Percentiles rank a stretch among this genome's conserved stretches.
Conservation (phyloP, 805 yeast genomes). For the Yarrowia deformans region DNA sequence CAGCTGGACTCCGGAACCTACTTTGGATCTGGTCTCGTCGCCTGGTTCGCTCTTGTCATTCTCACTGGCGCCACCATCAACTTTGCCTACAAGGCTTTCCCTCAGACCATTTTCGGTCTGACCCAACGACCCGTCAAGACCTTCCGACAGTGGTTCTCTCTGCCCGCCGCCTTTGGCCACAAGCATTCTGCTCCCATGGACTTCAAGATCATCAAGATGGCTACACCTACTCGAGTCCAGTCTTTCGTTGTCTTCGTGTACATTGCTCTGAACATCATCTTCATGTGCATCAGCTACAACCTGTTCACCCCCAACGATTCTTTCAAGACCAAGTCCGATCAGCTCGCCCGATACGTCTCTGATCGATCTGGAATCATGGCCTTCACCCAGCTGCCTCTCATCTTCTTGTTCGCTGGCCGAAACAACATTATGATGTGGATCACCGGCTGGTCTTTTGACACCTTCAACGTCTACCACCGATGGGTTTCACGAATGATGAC, state of each 20-base stretch:
- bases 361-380: slow-evolving; percentile 45
- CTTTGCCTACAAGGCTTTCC: slow-evolving; percentile 41
- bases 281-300: slow-evolving; percentile 44
- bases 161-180: slow-evolving; percentile 50
- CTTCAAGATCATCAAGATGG: slow-evolving; percentile 41
- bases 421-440: slow-evolving; percentile 69
- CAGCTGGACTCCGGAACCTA: slow-evolving; percentile 36
- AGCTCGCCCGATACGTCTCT: slow-evolving; percentile 43
- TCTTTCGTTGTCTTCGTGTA: slow-evolving; percentile 51
- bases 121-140: slow-evolving; percentile 35
- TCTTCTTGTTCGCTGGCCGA: slow-evolving; percentile 63
- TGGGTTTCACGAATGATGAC: slow-evolving; percentile 48
- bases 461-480: slow-evolving; percentile 67
- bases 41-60: slow-evolving; percentile 49
- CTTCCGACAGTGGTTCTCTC: slow-evolving; percentile 47
- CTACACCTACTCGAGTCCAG: slow-evolving; percentile 57
- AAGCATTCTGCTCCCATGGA: slow-evolving; percentile 48
- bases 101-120: slow-evolving; percentile 13
- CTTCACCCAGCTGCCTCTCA: slow-evolving; percentile 46
- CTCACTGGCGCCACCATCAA: slow-evolving; percentile 44
- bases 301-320: slow-evolving; percentile 19
- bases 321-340: slow-evolving; percentile 45
- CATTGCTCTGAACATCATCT: slow-evolving; percentile 48
- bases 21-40: slow-evolving; percentile 46
- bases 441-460: slow-evolving; percentile 67